Evolutionary conservation across 352 stramenopile genomes (phyloP).

Genomic region (Chrysophaeum taylorii): DNA sequence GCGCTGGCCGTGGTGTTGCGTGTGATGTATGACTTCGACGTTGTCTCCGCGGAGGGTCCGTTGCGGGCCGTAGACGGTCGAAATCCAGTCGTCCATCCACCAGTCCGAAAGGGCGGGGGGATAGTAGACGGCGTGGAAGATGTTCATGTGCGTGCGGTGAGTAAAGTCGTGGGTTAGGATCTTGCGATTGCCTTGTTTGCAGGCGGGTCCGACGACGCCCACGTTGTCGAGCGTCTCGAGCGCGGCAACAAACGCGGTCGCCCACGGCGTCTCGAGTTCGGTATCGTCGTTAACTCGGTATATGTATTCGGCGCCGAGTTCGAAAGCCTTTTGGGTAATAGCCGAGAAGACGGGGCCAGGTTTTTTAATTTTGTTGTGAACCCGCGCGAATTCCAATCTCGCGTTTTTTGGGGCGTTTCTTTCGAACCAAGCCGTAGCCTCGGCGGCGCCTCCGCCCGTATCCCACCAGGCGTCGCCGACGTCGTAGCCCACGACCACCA

Average conservation of each 20-base stretch:
- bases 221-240: neutral
- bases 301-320: constrained; percentile 26
- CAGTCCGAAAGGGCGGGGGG: constrained; percentile 37
- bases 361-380: constrained; percentile 29
- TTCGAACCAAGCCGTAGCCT: constrained; percentile 17
- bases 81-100: constrained; percentile 45
- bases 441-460: constrained; percentile 3
- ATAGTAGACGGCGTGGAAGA: constrained; percentile 42
- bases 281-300: constrained; percentile 33
- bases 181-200: constrained; percentile 24
- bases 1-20: constrained; percentile 21
- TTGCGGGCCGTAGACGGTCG: constrained; percentile 31
- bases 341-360: constrained; percentile 28
- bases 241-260: constrained; percentile 18
- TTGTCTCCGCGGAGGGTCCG: constrained; percentile 26
- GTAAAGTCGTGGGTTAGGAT: constrained; percentile 43
- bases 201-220: constrained; percentile 35
- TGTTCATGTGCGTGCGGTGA: constrained; percentile 38
- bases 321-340: constrained; percentile 25
- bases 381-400: constrained; percentile 14
- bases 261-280: constrained; percentile 21
- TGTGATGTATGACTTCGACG: constrained; percentile 26
- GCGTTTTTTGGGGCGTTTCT: constrained; percentile 15
- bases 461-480: constrained; percentile 22
- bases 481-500: constrained; percentile 24